These are phyloP conservation scores for Coemansia umbellata DNA, from an alignment of 192 early-diverging fungal genomes.

Conservation along the genomic window DNA sequence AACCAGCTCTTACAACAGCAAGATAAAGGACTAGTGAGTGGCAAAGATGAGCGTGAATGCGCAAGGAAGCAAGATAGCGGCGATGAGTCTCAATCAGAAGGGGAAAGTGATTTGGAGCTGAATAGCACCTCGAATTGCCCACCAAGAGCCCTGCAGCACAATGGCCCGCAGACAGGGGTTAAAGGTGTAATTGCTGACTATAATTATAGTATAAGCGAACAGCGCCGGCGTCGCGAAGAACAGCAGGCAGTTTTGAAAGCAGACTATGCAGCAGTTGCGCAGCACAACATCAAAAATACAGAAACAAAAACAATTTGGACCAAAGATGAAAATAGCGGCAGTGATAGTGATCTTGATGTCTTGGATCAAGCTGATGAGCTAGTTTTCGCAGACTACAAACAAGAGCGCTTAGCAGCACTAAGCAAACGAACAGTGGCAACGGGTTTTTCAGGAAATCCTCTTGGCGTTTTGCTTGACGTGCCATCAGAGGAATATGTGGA, in stretches of 20 bases:
- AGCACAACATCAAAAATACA: neutral
- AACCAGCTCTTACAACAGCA: neutral
- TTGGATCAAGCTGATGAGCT: constrained; percentile 14
- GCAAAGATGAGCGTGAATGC: neutral
- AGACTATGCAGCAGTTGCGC: constrained; percentile 4
- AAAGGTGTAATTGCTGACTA: constrained; percentile 48
- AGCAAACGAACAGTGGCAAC: constrained; percentile 1
- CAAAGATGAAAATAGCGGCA: constrained; percentile 4
- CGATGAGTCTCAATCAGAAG: constrained; percentile 2
- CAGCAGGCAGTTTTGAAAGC: neutral
- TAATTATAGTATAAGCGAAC: constrained; percentile 13
- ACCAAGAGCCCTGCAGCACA: neutral
- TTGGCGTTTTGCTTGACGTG: constrained; percentile 15
- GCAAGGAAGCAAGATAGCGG: neutral
- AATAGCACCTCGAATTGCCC: neutral
- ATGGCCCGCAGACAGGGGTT: constrained; percentile 46
- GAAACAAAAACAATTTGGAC: constrained; percentile 13
- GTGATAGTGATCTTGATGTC: neutral
- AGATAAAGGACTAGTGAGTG: no score
- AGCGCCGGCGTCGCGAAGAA: constrained; percentile 1
- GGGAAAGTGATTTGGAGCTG: neutral
- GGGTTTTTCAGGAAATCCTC: neutral
- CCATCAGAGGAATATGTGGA: constrained; percentile 39
- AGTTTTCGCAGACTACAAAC: constrained; percentile 31
- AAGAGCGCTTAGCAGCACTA: constrained; percentile 21